phyloP scores from a whole-genome alignment of 345 rosid genomes.

The Microcos paniculata region DNA sequence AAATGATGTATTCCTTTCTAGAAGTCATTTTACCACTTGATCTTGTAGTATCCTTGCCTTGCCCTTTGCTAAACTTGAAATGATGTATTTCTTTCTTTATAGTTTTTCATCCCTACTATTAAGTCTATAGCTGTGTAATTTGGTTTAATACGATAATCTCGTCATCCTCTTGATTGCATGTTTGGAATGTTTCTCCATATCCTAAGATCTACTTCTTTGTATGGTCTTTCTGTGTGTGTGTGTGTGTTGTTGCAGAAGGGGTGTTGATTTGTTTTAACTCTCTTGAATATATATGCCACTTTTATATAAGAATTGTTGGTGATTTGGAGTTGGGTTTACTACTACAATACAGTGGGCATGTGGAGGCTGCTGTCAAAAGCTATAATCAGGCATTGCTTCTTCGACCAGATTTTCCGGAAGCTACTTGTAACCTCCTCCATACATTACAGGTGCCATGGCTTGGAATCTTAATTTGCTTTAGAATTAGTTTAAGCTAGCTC shows the following conservation, averaged over 20 bases:
- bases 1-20: neutral
- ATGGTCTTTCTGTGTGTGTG: neutral
- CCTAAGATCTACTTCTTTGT: neutral
- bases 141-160: neutral
- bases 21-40: neutral
- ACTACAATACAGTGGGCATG: slow-evolving; percentile 68
- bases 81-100: neutral
- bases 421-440: slow-evolving; percentile 94
- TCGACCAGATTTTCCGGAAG: slow-evolving; percentile 96
- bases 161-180: neutral
- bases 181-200: neutral
- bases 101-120: neutral
- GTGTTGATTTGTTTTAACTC: too few species aligned
- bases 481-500: neutral
- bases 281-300: too few species aligned
- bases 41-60: neutral
- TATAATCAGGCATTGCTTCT: slow-evolving; percentile 82
- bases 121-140: neutral
- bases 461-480: neutral
- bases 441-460: slow-evolving; percentile 68
- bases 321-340: neutral
- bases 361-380: slow-evolving; percentile 91
- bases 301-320: neutral
- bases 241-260: too few species aligned
- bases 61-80: neutral